phyloP scores from a whole-genome alignment of 2,329 filamentous ascomycete genomes.

The Periconia macrospinosa region DNA sequence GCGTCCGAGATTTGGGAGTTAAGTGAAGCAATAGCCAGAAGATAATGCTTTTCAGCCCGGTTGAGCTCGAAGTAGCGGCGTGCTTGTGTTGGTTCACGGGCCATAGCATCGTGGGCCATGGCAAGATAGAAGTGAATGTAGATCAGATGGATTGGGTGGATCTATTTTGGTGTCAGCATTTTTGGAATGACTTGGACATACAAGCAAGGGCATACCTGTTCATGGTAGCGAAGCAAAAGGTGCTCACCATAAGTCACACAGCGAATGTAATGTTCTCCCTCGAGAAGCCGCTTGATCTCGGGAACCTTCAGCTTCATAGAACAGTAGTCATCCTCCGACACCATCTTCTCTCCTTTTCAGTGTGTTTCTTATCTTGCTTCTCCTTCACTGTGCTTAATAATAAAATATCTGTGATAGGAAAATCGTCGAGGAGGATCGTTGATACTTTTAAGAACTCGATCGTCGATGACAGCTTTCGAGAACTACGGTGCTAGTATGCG shows the following conservation, averaged over 20 bases:
- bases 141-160: conserved; percentile 36
- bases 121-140: conserved; percentile 44
- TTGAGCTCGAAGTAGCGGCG: conserved; percentile 34
- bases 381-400: neutral
- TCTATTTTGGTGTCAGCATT: conserved; percentile 15
- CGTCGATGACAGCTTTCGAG: no score
- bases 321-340: conserved; percentile 16
- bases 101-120: conserved; percentile 40
- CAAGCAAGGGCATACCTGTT: conserved; percentile 19
- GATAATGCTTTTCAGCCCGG: conserved; percentile 39
- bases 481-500: neutral
- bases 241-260: conserved; percentile 33
- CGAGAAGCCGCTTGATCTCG: conserved; percentile 34
- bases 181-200: neutral
- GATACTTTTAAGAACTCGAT: neutral
- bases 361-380: no score
- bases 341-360: conserved; percentile 9
- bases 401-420: neutral
- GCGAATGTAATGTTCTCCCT: conserved; percentile 39
- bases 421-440: neutral
- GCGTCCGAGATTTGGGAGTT: conserved; percentile 17
- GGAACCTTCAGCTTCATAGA: conserved; percentile 28
- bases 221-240: conserved; percentile 22
- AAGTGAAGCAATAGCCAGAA: conserved; percentile 30
- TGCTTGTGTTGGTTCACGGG: conserved; percentile 35